Conservation (phyloP, 768 basidiomycete genomes). For the Amanita rimosa region DNA sequence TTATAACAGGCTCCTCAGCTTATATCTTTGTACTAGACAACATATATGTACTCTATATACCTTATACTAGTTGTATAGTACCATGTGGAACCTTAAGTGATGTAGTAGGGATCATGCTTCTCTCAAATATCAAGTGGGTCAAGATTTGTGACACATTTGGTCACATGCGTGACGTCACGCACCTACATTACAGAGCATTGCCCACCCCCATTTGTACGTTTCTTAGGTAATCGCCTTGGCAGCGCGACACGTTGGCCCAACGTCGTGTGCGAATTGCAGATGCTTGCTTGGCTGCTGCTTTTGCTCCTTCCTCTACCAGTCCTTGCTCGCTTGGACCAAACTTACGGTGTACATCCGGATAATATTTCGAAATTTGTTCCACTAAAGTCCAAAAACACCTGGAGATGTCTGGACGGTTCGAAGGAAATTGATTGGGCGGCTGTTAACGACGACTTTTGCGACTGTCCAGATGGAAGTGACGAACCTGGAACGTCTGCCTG, state of each 20-base stretch:
- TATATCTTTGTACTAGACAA: no score
- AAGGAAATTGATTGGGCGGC: slow-evolving; percentile 69
- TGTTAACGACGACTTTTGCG: slow-evolving; percentile 92
- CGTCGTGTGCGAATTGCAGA: slow-evolving; percentile 18
- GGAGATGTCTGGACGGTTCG: slow-evolving; percentile 76
- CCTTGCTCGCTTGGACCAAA: slow-evolving; percentile 34
- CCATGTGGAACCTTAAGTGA: no score
- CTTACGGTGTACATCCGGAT: slow-evolving; percentile 46
- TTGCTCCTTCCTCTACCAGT: slow-evolving; percentile 28
- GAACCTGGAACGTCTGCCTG: slow-evolving; percentile 95
- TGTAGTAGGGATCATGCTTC: no score
- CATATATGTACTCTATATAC: no score
- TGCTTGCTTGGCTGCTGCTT: slow-evolving; percentile 42
- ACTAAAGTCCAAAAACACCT: slow-evolving; percentile 38
- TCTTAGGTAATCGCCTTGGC: slow-evolving; percentile 18
- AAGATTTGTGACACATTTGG: no score
- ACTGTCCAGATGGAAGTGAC: slow-evolving; percentile 91
- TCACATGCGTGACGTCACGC: no score
- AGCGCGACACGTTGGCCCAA: slow-evolving; percentile 25
- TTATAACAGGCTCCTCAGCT: no score
- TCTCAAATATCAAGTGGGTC: no score
- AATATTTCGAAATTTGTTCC: slow-evolving; percentile 47
- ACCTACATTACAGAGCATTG: no score
- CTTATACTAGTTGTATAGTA: no score
- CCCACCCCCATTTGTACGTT: no score